phyloP scores from a whole-genome alignment of 2,329 filamentous ascomycete species.

The Paraphoma chrysanthemicola region DNA sequence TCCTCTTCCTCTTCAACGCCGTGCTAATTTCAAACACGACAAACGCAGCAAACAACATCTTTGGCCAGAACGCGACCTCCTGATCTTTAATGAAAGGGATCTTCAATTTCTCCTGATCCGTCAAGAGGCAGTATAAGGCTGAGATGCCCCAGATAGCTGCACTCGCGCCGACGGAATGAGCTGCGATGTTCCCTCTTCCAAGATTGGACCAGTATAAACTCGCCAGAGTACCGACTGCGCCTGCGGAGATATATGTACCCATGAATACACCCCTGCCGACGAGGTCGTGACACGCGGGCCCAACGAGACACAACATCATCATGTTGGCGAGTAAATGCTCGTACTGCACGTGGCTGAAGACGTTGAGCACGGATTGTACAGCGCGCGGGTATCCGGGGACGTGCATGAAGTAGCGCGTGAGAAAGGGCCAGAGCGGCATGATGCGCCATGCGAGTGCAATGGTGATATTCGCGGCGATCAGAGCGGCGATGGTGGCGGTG shows the following conservation, averaged over 20 bases:
- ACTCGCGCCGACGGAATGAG: slow-evolving; percentile 41
- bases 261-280: slow-evolving; percentile 45
- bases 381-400: slow-evolving; percentile 65
- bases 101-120: slow-evolving; percentile 37
- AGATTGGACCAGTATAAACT: slow-evolving; percentile 44
- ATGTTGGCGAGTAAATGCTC: slow-evolving; percentile 69
- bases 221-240: slow-evolving; percentile 39
- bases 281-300: slow-evolving; percentile 53
- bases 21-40: slow-evolving; percentile 31
- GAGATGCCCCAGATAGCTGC: slow-evolving; percentile 45
- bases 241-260: slow-evolving; percentile 43
- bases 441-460: slow-evolving; percentile 67
- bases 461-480: slow-evolving; percentile 67
- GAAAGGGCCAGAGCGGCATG: slow-evolving; percentile 68
- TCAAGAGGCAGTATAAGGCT: slow-evolving; percentile 38
- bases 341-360: slow-evolving; percentile 72
- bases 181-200: slow-evolving; percentile 30
- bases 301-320: slow-evolving; percentile 70
- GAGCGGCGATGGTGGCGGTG: slow-evolving; percentile 59
- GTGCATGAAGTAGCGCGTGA: slow-evolving; percentile 67
- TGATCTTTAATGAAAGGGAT: slow-evolving; percentile 39
- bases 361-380: slow-evolving; percentile 66
- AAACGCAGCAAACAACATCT: slow-evolving; percentile 36
- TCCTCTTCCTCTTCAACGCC: slow-evolving; percentile 14
- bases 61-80: slow-evolving; percentile 38